Conservation (phyloP, 257 asterid species). For the Solanum sitiens region DNA sequence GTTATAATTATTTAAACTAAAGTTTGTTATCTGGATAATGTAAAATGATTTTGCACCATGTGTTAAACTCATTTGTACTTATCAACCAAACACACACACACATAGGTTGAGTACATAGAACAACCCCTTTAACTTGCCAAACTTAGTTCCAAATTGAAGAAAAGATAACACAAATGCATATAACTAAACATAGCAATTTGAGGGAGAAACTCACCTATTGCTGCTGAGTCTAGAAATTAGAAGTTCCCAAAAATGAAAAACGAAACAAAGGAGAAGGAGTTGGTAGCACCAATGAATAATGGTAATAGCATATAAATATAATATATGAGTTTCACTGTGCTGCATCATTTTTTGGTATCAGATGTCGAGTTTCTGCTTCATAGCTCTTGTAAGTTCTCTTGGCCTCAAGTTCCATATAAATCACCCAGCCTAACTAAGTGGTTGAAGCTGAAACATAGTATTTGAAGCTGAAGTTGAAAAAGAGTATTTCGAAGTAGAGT, state of each 20-base stretch:
- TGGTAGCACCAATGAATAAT: neutral
- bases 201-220: conserved; percentile 60
- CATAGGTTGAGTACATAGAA: neutral
- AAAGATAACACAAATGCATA: conserved; percentile 50
- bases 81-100: neutral
- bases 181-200: conserved; percentile 43
- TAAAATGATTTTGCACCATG: neutral
- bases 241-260: neutral
- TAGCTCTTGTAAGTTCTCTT: neutral
- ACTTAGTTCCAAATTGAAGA: conserved; percentile 46
- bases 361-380: neutral
- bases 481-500: neutral
- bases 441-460: neutral
- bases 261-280: neutral
- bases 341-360: neutral
- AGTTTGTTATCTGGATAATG: neutral
- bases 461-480: neutral
- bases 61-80: neutral
- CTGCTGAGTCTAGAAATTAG: conserved; percentile 22
- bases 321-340: neutral
- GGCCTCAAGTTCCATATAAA: neutral
- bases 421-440: neutral
- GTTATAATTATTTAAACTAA: neutral
- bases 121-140: neutral
- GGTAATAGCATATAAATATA: neutral